Base-by-base conservation (phyloP, 2,329 filamentous ascomycete species). In the Microcyclospora pomicola region DNA sequence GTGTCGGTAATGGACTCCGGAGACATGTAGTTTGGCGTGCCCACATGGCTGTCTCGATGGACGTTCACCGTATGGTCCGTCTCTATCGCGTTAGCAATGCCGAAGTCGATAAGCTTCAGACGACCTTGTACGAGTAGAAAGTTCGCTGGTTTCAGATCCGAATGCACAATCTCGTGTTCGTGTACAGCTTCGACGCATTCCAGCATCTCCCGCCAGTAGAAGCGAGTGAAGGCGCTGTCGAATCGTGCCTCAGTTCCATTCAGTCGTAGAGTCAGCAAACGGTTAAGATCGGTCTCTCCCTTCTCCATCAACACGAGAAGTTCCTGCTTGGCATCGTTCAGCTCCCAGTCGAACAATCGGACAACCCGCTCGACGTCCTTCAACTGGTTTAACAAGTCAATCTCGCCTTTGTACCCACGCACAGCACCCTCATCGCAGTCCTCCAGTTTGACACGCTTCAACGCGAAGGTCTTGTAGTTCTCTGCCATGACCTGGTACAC, bases 121-220 rank as follows among this genome's bases (percentile, higher is more conserved):
- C 80, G 75, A 15, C 91, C 91, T 55, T 86, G 77, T 13, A 94
- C 86, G 14, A 96, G 71, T 15, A 98, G 80, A 58, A 98, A 98
- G 59, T 98, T 98, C 51, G 87, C 87, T 0, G 91, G 91, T 61
- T 98, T 98, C 29, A 98, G 69, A 56, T 98, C 91, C 0, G 86
- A 94, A 62, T 98, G 91, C 2, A 98, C 91, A 46, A 98, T 87
- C 54, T 95, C 86, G 57, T 80, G 72, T 10, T 81, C 74, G 56
- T 98, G 91, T 1, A 98, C 86, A 1, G 88, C 76, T 49, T 83
- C 75, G 5, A 98, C 76, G 56, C 91, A 96, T 59, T 94, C 86
- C 13, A 98, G 77, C 91, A 98, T 98, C 63, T 98, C 91, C 60
- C 93, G 91, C 91, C 91, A 98, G 67, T 94, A 94, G 62, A 83